These are phyloP conservation scores for Ophiostoma novo-ulmi DNA, from an alignment of 2,329 filamentous ascomycete species.

Conservation along the genomic window DNA sequence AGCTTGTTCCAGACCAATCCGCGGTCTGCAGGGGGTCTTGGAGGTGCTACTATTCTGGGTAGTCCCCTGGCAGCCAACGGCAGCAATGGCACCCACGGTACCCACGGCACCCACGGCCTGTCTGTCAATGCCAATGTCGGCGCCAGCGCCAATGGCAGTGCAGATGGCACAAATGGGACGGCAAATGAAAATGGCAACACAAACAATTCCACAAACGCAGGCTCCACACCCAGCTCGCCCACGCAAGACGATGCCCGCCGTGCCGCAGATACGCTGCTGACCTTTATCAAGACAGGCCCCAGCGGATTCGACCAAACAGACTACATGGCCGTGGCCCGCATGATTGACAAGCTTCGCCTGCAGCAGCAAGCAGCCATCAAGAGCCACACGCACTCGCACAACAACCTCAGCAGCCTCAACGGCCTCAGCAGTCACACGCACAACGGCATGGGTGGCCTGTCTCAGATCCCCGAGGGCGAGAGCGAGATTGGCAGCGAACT, in stretches of 20 bases:
- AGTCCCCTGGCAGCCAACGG: background rate
- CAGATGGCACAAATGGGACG: slow-evolving; percentile 3
- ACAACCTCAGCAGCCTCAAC: background rate
- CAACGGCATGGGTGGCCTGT: slow-evolving; percentile 44
- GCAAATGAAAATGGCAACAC: slow-evolving; percentile 40
- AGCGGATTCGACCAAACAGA: slow-evolving; percentile 69
- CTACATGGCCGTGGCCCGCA: slow-evolving; percentile 68
- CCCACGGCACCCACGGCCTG: slow-evolving; percentile 9
- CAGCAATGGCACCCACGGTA: background rate
- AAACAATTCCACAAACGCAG: slow-evolving; percentile 34
- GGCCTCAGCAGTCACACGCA: background rate
- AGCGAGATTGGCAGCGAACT: slow-evolving; percentile 43
- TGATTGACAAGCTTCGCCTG: slow-evolving; percentile 73
- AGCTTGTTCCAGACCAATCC: slow-evolving; percentile 38
- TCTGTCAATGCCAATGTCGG: background rate
- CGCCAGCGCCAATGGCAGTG: slow-evolving; percentile 12
- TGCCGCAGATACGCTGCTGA: slow-evolving; percentile 75
- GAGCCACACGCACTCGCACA: background rate
- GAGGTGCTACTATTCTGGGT: slow-evolving; percentile 21
- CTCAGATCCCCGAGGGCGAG: slow-evolving; percentile 55
- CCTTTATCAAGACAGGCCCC: slow-evolving; percentile 68
- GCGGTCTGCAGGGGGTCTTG: slow-evolving; percentile 29
- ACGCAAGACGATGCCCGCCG: slow-evolving; percentile 80
- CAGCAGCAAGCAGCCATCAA: background rate
- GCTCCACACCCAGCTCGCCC: slow-evolving; percentile 53